Evolutionary conservation across 192 early-diverging fungal genomes (phyloP).

Genomic region (Diversispora eburnea): DNA sequence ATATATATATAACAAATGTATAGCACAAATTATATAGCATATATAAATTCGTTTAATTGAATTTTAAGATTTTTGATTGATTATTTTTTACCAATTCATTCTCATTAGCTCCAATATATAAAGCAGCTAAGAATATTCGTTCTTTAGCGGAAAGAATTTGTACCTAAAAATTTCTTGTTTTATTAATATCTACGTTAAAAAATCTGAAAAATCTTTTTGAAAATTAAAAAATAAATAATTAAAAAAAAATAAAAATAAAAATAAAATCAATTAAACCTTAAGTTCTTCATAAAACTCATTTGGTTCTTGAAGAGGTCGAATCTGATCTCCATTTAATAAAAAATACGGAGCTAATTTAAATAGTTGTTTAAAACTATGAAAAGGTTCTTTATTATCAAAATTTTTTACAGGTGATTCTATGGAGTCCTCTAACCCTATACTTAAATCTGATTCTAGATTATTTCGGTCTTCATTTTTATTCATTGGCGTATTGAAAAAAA

Average conservation of each 20-base stretch:
- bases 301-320: conserved; percentile 9
- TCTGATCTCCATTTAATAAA: conserved; percentile 18
- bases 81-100: conserved; percentile 61
- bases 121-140: conserved; percentile 78
- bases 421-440: too few species aligned
- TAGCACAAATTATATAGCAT: neutral
- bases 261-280: conserved; percentile 41
- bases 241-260: neutral
- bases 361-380: conserved; percentile 2
- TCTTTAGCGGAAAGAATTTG: conserved; percentile 47
- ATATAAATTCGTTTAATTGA: neutral
- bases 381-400: neutral
- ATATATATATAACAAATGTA: too few species aligned
- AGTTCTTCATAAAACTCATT: conserved; percentile 46
- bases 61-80: neutral
- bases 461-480: too few species aligned
- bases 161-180: too few species aligned
- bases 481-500: too few species aligned
- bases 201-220: too few species aligned
- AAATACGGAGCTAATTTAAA: conserved; percentile 16
- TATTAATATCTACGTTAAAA: too few species aligned
- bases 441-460: too few species aligned
- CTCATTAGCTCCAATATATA: conserved; percentile 87
- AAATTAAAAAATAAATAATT: too few species aligned
- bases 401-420: neutral